A percentile compares a stretch with the other conserved stretches of the same genome.
These are phyloP conservation scores for Amaranthus hypochondriacus DNA, from an alignment of 148 eudicot genomes.

Conservation along the genomic window DNA sequence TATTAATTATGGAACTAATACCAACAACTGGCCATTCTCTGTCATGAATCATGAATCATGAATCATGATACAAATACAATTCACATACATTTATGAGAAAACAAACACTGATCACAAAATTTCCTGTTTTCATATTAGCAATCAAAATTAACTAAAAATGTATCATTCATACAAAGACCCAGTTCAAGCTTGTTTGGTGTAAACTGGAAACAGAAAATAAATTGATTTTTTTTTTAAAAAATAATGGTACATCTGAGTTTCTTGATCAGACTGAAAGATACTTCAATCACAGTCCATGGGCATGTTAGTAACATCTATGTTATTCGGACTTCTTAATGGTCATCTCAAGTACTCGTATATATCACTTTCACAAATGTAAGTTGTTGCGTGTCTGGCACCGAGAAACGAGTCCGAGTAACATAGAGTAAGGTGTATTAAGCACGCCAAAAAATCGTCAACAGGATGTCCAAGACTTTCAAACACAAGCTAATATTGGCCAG, in stretches of 20 bases:
- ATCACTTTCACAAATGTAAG: no score
- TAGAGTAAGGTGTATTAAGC: background rate
- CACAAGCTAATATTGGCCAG: background rate
- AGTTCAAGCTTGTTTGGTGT: background rate
- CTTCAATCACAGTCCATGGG: conserved; percentile 14
- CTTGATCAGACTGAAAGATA: conserved; percentile 11
- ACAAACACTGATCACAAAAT: background rate
- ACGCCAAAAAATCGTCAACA: conserved; percentile 10
- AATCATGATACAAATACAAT: background rate
- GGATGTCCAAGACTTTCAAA: conserved; percentile 6
- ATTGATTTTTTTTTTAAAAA: background rate
- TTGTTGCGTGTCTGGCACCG: no score
- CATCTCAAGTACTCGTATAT: no score
- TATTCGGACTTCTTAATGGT: no score
- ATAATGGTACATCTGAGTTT: background rate
- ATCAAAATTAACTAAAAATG: background rate
- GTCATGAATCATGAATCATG: background rate
- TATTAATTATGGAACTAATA: background rate
- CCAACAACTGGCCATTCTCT: background rate
- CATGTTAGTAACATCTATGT: background rate
- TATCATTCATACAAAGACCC: background rate
- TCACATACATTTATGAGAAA: background rate
- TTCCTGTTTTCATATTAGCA: background rate
- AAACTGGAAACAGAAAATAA: background rate
- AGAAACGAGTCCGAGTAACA: no score